These are phyloP conservation scores for Hydnomerulius pinastri DNA, from an alignment of 768 basidiomycete genomes.

Conservation along the genomic window DNA sequence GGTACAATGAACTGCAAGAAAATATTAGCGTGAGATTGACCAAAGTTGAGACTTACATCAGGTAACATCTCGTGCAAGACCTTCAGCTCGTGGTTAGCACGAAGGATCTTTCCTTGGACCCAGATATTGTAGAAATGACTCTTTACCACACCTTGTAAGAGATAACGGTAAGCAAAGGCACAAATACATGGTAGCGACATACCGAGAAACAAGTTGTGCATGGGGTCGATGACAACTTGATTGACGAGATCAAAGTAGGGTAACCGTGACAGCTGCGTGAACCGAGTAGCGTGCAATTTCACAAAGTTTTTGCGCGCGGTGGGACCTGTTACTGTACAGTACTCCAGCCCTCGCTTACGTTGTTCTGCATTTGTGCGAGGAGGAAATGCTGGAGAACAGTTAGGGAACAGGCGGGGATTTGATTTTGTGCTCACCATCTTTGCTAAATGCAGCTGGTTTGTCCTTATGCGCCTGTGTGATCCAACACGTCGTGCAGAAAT, in stretches of 20 bases:
- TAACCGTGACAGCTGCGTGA: constrained; percentile 26
- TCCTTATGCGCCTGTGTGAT: constrained; percentile 26
- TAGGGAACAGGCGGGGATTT: neutral
- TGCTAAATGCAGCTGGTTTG: constrained; percentile 17
- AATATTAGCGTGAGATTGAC: neutral
- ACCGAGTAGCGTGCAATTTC: constrained; percentile 16
- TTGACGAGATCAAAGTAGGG: constrained; percentile 31
- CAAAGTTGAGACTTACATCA: neutral
- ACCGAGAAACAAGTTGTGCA: constrained; percentile 37
- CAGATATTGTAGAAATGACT: constrained; percentile 32
- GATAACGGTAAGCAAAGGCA: neutral
- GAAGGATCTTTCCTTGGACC: constrained; percentile 24
- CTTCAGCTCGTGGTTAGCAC: constrained; percentile 1
- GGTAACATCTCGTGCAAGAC: neutral
- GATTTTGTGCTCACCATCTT: constrained; percentile 14
- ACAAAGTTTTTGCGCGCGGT: constrained; percentile 16
- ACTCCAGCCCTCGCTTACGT: constrained; percentile 7
- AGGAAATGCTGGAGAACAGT: constrained; percentile 1
- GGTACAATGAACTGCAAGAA: neutral
- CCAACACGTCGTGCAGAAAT: constrained; percentile 39
- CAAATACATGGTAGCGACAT: no score
- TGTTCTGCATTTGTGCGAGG: constrained; percentile 19
- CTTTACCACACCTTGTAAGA: constrained; percentile 21
- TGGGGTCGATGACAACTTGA: constrained; percentile 34
- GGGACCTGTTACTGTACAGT: constrained; percentile 1